Conservation (phyloP, 2,329 filamentous ascomycete genomes). For the Bipolaris zeicola region DNA sequence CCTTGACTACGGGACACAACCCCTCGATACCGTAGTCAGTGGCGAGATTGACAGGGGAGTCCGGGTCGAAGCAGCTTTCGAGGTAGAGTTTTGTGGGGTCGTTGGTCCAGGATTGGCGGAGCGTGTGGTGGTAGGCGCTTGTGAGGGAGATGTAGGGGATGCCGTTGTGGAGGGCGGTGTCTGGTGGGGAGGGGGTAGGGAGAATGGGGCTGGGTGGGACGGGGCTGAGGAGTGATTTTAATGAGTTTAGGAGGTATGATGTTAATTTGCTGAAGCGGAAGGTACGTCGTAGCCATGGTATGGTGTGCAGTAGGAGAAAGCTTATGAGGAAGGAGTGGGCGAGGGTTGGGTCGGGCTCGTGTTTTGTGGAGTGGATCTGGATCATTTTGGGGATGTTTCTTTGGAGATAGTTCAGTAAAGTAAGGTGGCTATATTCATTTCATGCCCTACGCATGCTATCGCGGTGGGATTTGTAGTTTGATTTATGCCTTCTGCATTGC, state of each 20-base stretch:
- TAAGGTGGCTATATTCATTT: not conserved
- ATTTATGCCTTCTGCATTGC: not conserved
- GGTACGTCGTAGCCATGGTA: not conserved
- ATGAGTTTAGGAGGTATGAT: not conserved
- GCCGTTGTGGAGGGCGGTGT: not conserved
- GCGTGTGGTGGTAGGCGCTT: conserved; percentile 1
- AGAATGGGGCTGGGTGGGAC: not conserved
- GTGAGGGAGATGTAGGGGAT: conserved; percentile 13
- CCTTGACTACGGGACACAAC: conserved; percentile 10
- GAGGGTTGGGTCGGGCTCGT: not conserved
- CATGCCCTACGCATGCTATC: not conserved
- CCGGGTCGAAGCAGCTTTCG: conserved; percentile 4
- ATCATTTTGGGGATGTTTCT: not conserved
- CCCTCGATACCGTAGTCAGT: conserved; percentile 11
- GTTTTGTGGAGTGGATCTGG: not conserved
- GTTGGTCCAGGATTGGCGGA: conserved; percentile 13
- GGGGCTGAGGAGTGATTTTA: not conserved
- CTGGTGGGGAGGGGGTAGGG: not conserved
- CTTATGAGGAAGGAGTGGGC: not conserved
- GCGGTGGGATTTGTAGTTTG: no score
- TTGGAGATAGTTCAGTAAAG: not conserved
- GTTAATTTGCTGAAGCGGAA: not conserved
- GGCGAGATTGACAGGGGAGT: conserved; percentile 2
- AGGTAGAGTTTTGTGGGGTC: conserved; percentile 11
- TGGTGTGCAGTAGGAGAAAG: not conserved